Evolutionary conservation across 1,284 basidiomycete species (phyloP), one percentile per base, ranked within the genome.

Genomic region (Naganishia sp.): DNA sequence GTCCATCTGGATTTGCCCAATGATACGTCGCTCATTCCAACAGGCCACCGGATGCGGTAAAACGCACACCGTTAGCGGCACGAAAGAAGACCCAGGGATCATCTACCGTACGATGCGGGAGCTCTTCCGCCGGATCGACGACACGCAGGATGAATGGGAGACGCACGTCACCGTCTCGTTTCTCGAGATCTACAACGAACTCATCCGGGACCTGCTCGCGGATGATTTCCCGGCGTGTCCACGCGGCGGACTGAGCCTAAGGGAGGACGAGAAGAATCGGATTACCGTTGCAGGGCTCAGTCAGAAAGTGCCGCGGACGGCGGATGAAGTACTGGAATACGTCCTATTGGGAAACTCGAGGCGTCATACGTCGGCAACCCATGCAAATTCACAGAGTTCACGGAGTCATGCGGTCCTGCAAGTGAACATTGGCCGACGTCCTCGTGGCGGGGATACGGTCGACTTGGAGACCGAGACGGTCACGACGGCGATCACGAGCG

Each of bases 31-130:
- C 44, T 23, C 3, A 42, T 44, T 46, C 45, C 43, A n/a, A 16
- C 73, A 97, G 94, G 94, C 94, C 21, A 97, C 94, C 13, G 94
- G 94, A 18, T 97, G 94, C 77, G 94, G 94, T 68, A 98, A 98
- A 80, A 98, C 94, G 11, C 93, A 97, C 78, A 98, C 94, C 33
- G 96, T 97, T 76, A 95, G 92, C 74, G 94, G 94, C 68, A 89
- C 88, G 33, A 87, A 89, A 57, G 75, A 80, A 21, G 89, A 94
- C 77, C 91, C 93, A 16, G 94, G 94, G 33, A 88, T 96, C 73
- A 95, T 97, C 77, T 93, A 96, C 77, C 84, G 91, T 66, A 91
- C 93, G n/a, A 97, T 97, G 94, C 86, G 90, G 50, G 92, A 96
- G 78, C 86, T 98, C 66, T 98, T 96, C 77, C 87, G 88, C 71